These are phyloP conservation scores for Podila clonocystis DNA, from an alignment of 192 early-diverging fungal species.

Conservation along the genomic window DNA sequence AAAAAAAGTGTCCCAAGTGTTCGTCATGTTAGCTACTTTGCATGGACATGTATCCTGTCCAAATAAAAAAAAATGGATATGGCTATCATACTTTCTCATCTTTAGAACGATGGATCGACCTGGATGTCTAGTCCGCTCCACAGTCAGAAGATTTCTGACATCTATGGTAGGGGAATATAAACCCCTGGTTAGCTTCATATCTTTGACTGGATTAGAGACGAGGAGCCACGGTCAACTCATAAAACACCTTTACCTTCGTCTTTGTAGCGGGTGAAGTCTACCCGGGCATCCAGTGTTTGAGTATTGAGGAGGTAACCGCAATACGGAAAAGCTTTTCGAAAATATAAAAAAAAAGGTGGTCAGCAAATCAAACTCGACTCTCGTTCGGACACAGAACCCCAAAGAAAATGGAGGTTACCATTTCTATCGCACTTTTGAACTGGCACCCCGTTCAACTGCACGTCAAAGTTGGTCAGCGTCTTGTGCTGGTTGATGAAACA, in stretches of 20 bases:
- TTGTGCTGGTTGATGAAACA: conserved; percentile 80
- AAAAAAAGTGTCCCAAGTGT: not conserved
- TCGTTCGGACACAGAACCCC: not conserved
- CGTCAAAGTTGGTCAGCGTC: conserved; percentile 82
- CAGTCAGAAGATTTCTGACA: conserved; percentile 32
- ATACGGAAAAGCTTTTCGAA: conserved; percentile 76
- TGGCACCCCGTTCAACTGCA: conserved; percentile 42
- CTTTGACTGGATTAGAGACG: not conserved
- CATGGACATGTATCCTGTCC: not conserved
- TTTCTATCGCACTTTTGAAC: conserved; percentile 34
- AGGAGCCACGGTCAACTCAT: too few relatives aligned
- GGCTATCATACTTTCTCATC: conserved; percentile 39
- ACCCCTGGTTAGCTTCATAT: not conserved
- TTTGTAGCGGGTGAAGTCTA: conserved; percentile 72
- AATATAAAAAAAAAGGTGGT: not conserved
- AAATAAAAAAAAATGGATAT: not conserved
- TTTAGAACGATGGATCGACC: conserved; percentile 25
- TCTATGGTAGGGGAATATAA: not conserved
- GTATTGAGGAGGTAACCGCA: conserved; percentile 84
- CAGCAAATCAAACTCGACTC: not conserved
- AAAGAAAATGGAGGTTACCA: not conserved
- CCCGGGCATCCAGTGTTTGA: conserved; percentile 69
- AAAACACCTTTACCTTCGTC: conserved; percentile 40
- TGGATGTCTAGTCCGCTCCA: conserved; percentile 24
- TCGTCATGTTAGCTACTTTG: too few relatives aligned